These are phyloP conservation scores for Schoenoplectus triqueter DNA, from an alignment of 202 grass and related monocot genomes.

Conservation along the genomic window DNA sequence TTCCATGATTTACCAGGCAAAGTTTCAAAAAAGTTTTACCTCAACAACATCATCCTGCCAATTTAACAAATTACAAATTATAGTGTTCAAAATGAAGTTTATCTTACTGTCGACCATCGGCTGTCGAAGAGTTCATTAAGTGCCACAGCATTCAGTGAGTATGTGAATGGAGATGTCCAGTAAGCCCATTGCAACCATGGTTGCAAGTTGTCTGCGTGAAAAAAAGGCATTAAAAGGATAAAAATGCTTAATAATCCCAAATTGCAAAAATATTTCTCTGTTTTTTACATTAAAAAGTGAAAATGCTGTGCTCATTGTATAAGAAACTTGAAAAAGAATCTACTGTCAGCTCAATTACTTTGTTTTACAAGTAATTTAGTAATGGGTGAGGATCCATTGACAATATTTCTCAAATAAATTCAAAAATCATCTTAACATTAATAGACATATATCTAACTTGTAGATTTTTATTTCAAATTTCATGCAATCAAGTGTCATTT, in stretches of 20 bases:
- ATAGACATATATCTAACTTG: too few species aligned
- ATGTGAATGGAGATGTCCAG: conserved; percentile 56
- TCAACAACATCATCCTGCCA: background rate
- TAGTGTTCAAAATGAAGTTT: background rate
- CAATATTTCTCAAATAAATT: too few species aligned
- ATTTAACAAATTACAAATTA: background rate
- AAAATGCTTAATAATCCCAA: background rate
- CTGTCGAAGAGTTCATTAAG: conserved; percentile 55
- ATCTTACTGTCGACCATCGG: conserved; percentile 57
- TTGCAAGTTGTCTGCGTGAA: conserved; percentile 41
- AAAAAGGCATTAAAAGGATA: background rate
- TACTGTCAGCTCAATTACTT: background rate
- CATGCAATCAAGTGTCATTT: too few species aligned
- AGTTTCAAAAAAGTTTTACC: background rate
- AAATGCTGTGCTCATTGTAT: background rate
- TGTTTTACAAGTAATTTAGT: background rate
- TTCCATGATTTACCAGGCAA: too few species aligned
- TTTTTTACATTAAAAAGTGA: background rate
- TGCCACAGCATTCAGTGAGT: conserved; percentile 56
- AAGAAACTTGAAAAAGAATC: background rate
- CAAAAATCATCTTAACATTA: too few species aligned
- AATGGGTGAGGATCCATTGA: too few species aligned
- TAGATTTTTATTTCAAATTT: too few species aligned
- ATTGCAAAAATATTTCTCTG: background rate
- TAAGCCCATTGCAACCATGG: conserved; percentile 57